Conservation (phyloP, 2,329 filamentous ascomycete genomes). For the Stagonosporopsis chrysanthemi region DNA sequence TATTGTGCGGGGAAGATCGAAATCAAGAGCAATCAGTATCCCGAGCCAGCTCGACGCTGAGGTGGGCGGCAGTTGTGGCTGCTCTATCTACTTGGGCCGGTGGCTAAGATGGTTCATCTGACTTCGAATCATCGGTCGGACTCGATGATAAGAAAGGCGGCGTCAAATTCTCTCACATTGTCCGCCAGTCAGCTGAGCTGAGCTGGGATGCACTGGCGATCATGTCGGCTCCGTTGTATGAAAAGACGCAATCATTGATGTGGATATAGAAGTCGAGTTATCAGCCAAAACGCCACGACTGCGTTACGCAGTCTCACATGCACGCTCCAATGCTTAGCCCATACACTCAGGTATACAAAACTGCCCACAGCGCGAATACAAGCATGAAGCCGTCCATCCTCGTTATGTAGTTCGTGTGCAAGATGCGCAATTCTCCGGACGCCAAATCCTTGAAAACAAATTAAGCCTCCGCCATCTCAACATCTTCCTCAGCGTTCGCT, state of each 20-base stretch:
- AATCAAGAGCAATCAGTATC: background rate
- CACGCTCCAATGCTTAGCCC: conserved; percentile 10
- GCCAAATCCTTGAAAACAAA: background rate
- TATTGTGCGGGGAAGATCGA: conserved; percentile 16
- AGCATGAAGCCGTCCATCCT: background rate
- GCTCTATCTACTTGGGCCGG: conserved; percentile 6
- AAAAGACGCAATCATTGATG: conserved; percentile 1
- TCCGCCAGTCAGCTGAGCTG: background rate
- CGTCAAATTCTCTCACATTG: background rate
- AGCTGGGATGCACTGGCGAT: background rate
- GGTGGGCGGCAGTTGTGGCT: background rate
- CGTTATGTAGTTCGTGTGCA: conserved; percentile 9
- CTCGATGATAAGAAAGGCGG: background rate
- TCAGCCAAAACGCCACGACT: conserved; percentile 13
- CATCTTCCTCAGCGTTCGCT: conserved; percentile 35
- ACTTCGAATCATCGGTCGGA: background rate
- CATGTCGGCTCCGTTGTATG: background rate
- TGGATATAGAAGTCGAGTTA: conserved; percentile 6
- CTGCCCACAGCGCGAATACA: conserved; percentile 1
- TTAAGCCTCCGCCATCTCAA: conserved; percentile 44
- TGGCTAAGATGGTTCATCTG: conserved; percentile 15
- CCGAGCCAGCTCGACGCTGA: background rate
- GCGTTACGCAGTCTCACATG: conserved; percentile 15
- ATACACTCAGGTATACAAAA: conserved; percentile 15
- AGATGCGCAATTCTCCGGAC: conserved; percentile 6